A percentile compares a stretch with the other conserved stretches of the same genome.
Conservation (phyloP, 352 stramenopile species). For the Peronospora belbahrii region DNA sequence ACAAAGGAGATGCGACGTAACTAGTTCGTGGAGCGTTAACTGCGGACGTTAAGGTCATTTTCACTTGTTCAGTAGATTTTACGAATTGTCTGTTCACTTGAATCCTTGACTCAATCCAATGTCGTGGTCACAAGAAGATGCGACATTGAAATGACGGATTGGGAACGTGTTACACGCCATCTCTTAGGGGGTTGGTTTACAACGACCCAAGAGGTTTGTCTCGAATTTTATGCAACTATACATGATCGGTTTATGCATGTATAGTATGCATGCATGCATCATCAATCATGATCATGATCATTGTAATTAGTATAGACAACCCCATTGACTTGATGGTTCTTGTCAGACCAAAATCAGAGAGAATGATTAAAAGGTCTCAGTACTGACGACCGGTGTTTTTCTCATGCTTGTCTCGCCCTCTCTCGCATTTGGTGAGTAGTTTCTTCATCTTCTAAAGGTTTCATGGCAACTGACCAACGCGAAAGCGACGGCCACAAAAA, state of each 20-base stretch:
- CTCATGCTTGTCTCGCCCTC: slow-evolving; percentile 1
- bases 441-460: no score
- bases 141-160: slow-evolving; percentile 3
- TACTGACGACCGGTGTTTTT: slow-evolving; percentile 12
- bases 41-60: not conserved
- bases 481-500: not conserved
- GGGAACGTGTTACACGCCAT: no score
- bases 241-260: no score
- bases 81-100: no score
- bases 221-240: slow-evolving; percentile 11
- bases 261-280: not conserved
- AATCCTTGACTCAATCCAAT: no score
- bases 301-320: no score
- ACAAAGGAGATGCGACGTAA: not conserved
- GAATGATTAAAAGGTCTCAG: not conserved
- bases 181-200: no score
- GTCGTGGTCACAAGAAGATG: no score
- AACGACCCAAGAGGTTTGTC: slow-evolving; percentile 17
- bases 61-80: no score
- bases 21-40: not conserved
- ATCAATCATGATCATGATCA: not conserved
- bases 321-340: no score
- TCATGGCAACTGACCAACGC: not conserved
- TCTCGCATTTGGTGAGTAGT: not conserved
- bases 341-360: slow-evolving; percentile 17